Evolutionary conservation across 2,329 filamentous ascomycete species (phyloP).

Genomic region (Neonectria coccinea): DNA sequence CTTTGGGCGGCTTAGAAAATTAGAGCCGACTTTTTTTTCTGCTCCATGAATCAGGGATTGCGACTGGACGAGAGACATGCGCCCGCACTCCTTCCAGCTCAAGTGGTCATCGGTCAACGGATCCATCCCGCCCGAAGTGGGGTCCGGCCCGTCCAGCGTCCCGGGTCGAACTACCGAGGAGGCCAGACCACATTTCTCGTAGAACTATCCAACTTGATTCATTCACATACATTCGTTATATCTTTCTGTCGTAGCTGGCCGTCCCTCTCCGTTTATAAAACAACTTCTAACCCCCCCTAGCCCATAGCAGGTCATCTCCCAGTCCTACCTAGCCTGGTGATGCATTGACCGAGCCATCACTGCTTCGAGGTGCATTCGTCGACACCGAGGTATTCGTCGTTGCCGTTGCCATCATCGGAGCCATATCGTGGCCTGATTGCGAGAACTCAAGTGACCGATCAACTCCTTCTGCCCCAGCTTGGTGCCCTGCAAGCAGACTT

Average conservation of each 20-base stretch:
- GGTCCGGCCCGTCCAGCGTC: background rate
- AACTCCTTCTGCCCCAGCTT: conserved; percentile 28
- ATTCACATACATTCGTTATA: background rate
- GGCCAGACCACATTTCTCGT: background rate
- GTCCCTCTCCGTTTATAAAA: background rate
- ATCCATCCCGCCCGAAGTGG: background rate
- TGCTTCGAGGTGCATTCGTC: conserved; percentile 32
- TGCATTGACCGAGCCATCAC: conserved; percentile 36
- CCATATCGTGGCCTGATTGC: conserved; percentile 19
- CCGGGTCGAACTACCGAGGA: background rate
- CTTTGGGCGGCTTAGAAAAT: conserved; percentile 20
- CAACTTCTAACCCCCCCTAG: background rate
- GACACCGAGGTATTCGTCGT: conserved; percentile 19
- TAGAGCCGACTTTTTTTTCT: conserved; percentile 25
- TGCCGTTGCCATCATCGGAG: conserved; percentile 25
- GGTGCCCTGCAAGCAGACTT: conserved; percentile 28
- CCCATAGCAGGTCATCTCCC: background rate
- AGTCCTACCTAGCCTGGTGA: conserved; percentile 35
- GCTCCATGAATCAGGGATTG: conserved; percentile 16
- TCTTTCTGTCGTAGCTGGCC: background rate
- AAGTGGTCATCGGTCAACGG: background rate
- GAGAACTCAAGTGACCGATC: conserved; percentile 28
- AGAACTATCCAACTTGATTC: background rate
- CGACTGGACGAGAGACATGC: background rate
- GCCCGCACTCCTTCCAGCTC: background rate